These are phyloP conservation scores for Aspergillus sclerotiicarbonarius DNA, from an alignment of 495 filamentous ascomycete species.

Conservation along the genomic window DNA sequence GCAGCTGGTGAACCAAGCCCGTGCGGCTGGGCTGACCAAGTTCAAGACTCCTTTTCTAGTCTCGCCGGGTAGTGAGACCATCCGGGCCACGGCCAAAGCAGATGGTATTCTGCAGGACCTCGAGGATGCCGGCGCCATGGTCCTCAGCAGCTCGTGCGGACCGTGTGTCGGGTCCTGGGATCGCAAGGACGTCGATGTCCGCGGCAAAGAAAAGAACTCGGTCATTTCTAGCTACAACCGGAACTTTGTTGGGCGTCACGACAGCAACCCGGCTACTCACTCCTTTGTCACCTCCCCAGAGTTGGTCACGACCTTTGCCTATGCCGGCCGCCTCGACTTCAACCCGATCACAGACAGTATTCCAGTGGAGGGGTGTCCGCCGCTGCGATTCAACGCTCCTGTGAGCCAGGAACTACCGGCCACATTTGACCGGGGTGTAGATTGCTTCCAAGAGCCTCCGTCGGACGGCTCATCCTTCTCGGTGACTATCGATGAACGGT, in stretches of 20 bases:
- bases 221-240: slow-evolving; percentile 85
- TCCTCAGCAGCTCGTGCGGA: slow-evolving; percentile 86
- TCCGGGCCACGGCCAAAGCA: slow-evolving; percentile 79
- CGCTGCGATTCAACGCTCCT: slow-evolving; percentile 15
- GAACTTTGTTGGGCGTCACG: slow-evolving; percentile 91
- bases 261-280: slow-evolving; percentile 64
- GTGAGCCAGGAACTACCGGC: slow-evolving; percentile 14
- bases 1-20: slow-evolving; percentile 80
- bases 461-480: slow-evolving; percentile 9
- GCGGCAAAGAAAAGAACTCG: slow-evolving; percentile 78
- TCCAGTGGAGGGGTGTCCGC: not conserved
- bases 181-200: slow-evolving; percentile 75
- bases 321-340: slow-evolving; percentile 20
- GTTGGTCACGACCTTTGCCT: slow-evolving; percentile 23
- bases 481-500: slow-evolving; percentile 13
- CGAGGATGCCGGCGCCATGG: slow-evolving; percentile 82
- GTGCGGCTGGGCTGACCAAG: slow-evolving; percentile 73
- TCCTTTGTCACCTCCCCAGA: slow-evolving; percentile 24
- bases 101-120: slow-evolving; percentile 84
- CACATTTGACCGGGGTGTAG: slow-evolving; percentile 3
- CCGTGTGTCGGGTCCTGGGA: slow-evolving; percentile 74
- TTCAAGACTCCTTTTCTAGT: slow-evolving; percentile 82
- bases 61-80: slow-evolving; percentile 87
- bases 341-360: slow-evolving; percentile 13
- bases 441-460: slow-evolving; percentile 19